Evolutionary conservation across 1,284 basidiomycete species (phyloP).

Genomic region (Puccinia triticina): DNA sequence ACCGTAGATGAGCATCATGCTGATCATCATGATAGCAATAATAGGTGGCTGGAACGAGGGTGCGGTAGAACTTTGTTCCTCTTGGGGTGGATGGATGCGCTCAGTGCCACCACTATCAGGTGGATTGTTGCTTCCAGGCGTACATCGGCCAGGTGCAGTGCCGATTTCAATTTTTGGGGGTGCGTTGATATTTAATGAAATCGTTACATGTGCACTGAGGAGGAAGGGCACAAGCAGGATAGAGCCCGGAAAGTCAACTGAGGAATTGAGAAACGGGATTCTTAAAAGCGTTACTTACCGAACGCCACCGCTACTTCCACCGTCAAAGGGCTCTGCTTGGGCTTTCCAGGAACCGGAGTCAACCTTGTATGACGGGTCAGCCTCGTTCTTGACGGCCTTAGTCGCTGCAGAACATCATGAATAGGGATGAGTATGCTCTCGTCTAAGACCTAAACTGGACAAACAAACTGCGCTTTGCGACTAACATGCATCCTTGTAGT

Average conservation of each 20-base stretch:
- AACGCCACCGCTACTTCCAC: constrained; percentile 6
- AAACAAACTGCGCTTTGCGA: background rate
- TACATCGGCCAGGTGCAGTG: background rate
- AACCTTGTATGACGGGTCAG: constrained; percentile 24
- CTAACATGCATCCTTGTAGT: constrained; percentile 33
- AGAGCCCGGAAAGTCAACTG: background rate
- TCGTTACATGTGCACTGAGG: constrained; percentile 17
- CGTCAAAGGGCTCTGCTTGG: constrained; percentile 10
- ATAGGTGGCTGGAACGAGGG: background rate
- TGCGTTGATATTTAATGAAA: background rate
- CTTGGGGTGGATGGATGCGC: background rate
- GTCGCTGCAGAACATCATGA: background rate
- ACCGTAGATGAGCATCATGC: background rate
- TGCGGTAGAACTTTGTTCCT: background rate
- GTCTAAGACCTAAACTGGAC: background rate
- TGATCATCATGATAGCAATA: background rate
- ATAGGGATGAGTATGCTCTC: background rate
- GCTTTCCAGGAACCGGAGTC: constrained; percentile 19
- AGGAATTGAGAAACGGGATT: background rate
- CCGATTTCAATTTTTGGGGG: constrained; percentile 8
- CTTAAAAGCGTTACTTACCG: constrained; percentile 7
- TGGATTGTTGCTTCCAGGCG: background rate
- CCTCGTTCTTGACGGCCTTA: constrained; percentile 26
- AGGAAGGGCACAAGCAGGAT: background rate
- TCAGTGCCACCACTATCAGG: background rate